A percentile compares a stretch with the other conserved stretches of the same genome.
These are phyloP conservation scores for Penicillium ucsense DNA, from an alignment of 495 filamentous ascomycete species.

Conservation along the genomic window DNA sequence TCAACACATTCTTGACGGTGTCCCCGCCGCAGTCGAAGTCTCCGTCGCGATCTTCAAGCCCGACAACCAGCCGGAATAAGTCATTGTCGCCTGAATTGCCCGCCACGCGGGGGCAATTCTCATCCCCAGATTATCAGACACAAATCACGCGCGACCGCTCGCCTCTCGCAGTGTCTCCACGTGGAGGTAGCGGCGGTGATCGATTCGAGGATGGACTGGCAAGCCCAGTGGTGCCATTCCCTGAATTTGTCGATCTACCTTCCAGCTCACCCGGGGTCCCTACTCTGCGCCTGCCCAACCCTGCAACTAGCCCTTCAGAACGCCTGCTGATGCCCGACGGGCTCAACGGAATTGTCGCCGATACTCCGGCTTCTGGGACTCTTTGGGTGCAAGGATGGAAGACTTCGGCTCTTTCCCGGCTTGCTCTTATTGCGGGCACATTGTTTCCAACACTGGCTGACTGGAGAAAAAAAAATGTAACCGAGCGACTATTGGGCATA, in stretches of 20 bases:
- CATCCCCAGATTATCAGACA: conserved; percentile 26
- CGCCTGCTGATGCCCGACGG: conserved; percentile 24
- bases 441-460: conserved; percentile 80
- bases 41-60: conserved; percentile 16
- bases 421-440: conserved; percentile 57
- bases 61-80: conserved; percentile 1
- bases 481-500: conserved; percentile 68
- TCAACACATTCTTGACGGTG: conserved; percentile 9
- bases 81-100: conserved; percentile 22
- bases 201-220: conserved; percentile 4
- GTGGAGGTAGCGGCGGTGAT: conserved; percentile 11
- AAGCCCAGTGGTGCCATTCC: conserved; percentile 38
- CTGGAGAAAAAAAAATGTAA: conserved; percentile 67
- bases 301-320: conserved; percentile 42
- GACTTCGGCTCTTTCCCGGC: conserved; percentile 57
- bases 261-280: conserved; percentile 38
- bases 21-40: conserved; percentile 32
- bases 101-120: conserved; percentile 28
- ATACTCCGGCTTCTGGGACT: conserved; percentile 2
- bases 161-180: conserved; percentile 24
- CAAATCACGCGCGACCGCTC: conserved; percentile 15
- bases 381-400: conserved; percentile 58
- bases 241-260: conserved; percentile 40
- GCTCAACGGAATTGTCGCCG: conserved; percentile 11
- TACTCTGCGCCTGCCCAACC: conserved; percentile 42